A percentile compares a stretch with the other conserved stretches of the same genome.
phyloP scores from a whole-genome alignment of 768 basidiomycete genomes.

The Coprinellus aureogranulatus region DNA sequence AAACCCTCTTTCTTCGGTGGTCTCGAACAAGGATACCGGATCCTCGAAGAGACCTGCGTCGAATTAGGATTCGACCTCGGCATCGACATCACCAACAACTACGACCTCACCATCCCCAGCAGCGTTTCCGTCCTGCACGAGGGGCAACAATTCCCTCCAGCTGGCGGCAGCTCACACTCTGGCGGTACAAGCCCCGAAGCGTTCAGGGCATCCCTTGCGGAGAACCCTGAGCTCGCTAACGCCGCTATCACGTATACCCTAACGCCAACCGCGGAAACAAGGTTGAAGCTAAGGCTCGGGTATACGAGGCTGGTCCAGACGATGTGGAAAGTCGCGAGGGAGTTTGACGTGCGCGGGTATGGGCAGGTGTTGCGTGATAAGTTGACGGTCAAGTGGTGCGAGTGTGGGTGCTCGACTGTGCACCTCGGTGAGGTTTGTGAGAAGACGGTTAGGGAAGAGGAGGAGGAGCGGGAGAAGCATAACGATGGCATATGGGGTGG shows the following conservation, averaged over 20 bases:
- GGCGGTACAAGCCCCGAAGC: not conserved
- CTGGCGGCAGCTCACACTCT: slow-evolving; percentile 48
- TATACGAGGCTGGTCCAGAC: slow-evolving; percentile 65
- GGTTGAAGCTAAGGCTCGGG: slow-evolving; percentile 55
- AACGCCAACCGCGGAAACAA: slow-evolving; percentile 12
- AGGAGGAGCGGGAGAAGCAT: slow-evolving; percentile 52
- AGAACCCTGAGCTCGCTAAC: not conserved
- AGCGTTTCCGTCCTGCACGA: not conserved
- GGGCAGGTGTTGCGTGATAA: slow-evolving; percentile 69
- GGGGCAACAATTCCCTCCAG: slow-evolving; percentile 12
- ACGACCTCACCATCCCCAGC: slow-evolving; percentile 23
- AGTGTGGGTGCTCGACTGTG: slow-evolving; percentile 78
- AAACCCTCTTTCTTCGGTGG: no score
- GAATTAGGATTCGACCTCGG: slow-evolving; percentile 20
- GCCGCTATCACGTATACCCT: not conserved
- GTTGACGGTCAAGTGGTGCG: slow-evolving; percentile 73
- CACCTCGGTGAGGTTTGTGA: slow-evolving; percentile 78
- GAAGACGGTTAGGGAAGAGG: slow-evolving; percentile 66
- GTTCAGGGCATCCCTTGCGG: not conserved
- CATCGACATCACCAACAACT: slow-evolving; percentile 46
- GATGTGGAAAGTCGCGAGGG: slow-evolving; percentile 67
- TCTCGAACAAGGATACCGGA: slow-evolving; percentile 54
- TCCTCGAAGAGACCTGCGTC: slow-evolving; percentile 61
- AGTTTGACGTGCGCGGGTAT: slow-evolving; percentile 73
- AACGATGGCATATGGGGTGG: slow-evolving; percentile 7